Evolutionary conservation across 73 alveolate genomes (phyloP), one percentile per base, ranked within the genome.

Genomic region (Paramecium bursaria): DNA sequence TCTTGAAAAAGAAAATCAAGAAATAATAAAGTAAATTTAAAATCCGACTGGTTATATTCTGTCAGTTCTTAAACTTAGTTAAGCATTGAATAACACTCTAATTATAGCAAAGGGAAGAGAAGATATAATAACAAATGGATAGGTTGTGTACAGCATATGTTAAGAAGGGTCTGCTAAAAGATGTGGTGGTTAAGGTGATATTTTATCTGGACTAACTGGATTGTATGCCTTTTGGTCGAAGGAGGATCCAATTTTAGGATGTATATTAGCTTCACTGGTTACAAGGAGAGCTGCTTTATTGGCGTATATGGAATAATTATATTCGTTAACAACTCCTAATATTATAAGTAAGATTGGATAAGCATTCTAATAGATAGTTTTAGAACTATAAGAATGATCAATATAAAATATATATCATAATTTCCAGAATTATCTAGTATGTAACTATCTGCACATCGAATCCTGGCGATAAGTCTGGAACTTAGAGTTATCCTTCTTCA

Each of bases 161-260:
- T 53, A 75, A 48, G 39, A 50, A 48, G 96, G 98, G 10, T 87
- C 97, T 17, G 49, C 79, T 50, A 97, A 97, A 86, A 86, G 99
- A 86, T 91, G 98, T 44, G 99, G 99, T 74, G 99, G 99, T 10
- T 86, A 93, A 75, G 99, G 99, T 5, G 99, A 95, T 89, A 57
- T 97, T 49, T 75, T 97, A 48, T 73, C 94, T 47, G 99, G 99
- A 4, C 73, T 92, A 17, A 73, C 95, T 39, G 98, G 96, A 22
- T 17, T 91, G 0, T 91, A 90, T 75, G 86, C 95, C 31, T 67
- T 74, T 87, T 51, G 87, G 74, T 74, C 87, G 19, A 51, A 85
- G 75, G 54, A 52, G 74, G 55, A 33, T 7, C 77, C 55, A 19
- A 39, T 79, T 19, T 23, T 49, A 6, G 89, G 89, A 2, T 79